Base-by-base conservation (phyloP, 371 early-diverging fungal species). In the Mucor velutinosus region DNA sequence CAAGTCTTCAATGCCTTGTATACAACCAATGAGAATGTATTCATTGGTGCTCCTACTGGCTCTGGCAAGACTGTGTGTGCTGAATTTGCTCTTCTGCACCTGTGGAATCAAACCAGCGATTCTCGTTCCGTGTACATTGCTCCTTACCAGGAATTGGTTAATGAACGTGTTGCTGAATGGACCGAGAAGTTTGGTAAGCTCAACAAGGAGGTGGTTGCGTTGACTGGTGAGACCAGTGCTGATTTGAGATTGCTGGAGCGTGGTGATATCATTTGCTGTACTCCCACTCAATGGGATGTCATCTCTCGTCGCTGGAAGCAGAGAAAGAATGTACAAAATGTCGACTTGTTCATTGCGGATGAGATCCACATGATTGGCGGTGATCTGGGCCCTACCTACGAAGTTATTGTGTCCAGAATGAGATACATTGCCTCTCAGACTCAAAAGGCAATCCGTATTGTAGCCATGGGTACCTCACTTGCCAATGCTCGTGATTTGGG, bases 221-320 rank as follows among this genome's bases (percentile, higher is more conserved):
- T 99, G 69, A 99, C 99, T 1, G 99, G 99, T 27, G 99, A 99
- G 73, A 89, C 92, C 0, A 93, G 95, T 62, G 91, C 95, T 0
- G 97, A 97, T 70, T 75, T 94, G 69, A 93, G 94, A 73, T 82
- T 95, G 8, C 62, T 99, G 33, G 94, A 94, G 70, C 87, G 88
- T 35, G 94, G 94, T 33, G 93, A 97, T 80, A 81, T 99, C 11
- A 90, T 99, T 29, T 82, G 98, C 45, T 86, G 94, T 43, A 99
- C 99, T 4, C 99, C 99, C 30, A 87, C 89, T n/a, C 93, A 98
- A 73, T 99, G 99, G 97, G 99, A 99, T 83, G 90, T 93, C 63
- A 78, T 98, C 23, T 97, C 99, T 15, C 86, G 99, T 30, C 89
- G 96, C 66, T 96, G 99, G 94, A 92, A 93, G 71, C 94, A 93